Percentiles rank a stretch among this genome's conserved stretches.
These are phyloP conservation scores for Suillus occidentalis DNA, from an alignment of 768 basidiomycete genomes.

Conservation along the genomic window DNA sequence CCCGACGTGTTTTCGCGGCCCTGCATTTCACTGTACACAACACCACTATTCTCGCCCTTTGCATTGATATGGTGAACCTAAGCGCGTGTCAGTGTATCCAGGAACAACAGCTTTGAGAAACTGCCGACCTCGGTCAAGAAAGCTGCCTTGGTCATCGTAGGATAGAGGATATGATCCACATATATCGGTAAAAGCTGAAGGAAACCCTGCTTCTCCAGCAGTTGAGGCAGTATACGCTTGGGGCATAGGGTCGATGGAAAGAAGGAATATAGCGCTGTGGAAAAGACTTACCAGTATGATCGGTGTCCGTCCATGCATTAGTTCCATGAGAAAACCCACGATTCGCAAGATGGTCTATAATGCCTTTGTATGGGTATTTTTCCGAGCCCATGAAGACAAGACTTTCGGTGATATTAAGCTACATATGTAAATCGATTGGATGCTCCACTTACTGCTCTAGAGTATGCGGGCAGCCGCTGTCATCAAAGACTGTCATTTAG, in stretches of 20 bases:
- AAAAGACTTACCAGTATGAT: conserved; percentile 58
- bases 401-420: conserved; percentile 37
- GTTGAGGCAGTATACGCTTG: conserved; percentile 91
- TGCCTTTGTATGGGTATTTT: conserved; percentile 94
- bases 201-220: conserved; percentile 91
- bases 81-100: conserved; percentile 1
- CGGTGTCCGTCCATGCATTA: conserved; percentile 97
- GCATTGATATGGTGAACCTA: conserved; percentile 94
- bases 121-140: conserved; percentile 60
- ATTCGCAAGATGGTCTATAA: conserved; percentile 93
- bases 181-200: conserved; percentile 85
- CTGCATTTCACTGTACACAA: conserved; percentile 97
- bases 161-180: conserved; percentile 95
- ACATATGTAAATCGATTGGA: neutral
- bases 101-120: neutral
- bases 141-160: conserved; percentile 87
- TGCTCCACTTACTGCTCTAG: conserved; percentile 77
- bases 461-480: conserved; percentile 94
- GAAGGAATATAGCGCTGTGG: neutral
- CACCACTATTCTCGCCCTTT: conserved; percentile 89
- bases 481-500: conserved; percentile 73
- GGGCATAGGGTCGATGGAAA: neutral
- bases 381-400: conserved; percentile 95
- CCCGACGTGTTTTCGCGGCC: conserved; percentile 90
- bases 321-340: conserved; percentile 89